Percentiles rank a stretch among this genome's conserved stretches.
phyloP scores from a whole-genome alignment of 2,329 filamentous ascomycete genomes.

The Westerdykella sp. region DNA sequence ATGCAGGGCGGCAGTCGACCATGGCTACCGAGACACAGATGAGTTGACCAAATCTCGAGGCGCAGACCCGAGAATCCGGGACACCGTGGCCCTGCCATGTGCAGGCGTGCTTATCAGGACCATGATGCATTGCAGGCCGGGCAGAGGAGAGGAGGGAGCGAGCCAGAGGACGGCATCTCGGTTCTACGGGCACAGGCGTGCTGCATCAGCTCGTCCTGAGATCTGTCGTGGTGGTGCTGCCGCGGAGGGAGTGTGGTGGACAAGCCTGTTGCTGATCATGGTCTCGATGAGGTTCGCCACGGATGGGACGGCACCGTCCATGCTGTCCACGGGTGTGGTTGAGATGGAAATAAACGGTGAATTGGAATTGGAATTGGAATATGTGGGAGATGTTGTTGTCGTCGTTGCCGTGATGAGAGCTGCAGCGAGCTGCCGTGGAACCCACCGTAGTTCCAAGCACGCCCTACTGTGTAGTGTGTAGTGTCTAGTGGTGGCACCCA shows the following conservation, averaged over 20 bases:
- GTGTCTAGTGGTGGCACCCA: neutral
- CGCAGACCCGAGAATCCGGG: conserved; percentile 22
- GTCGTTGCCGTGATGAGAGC: too few species aligned
- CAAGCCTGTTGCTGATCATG: too few species aligned
- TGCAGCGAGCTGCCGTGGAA: too few species aligned
- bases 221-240: too few species aligned
- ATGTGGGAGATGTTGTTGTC: too few species aligned
- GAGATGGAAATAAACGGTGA: too few species aligned
- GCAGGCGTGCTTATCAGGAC: conserved; percentile 31
- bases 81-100: conserved; percentile 7
- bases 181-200: neutral
- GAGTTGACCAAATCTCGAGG: conserved; percentile 23
- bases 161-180: neutral
- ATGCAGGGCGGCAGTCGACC: conserved; percentile 17
- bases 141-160: neutral
- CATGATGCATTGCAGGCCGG: neutral
- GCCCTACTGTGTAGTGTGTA: too few species aligned
- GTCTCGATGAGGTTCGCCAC: too few species aligned
- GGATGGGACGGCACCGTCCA: too few species aligned
- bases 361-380: too few species aligned
- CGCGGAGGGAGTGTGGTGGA: too few species aligned
- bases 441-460: neutral
- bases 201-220: neutral
- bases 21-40: conserved; percentile 17
- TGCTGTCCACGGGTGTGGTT: too few species aligned